Conservation (phyloP, 306 rosid species). For the Glycine tomentella region DNA sequence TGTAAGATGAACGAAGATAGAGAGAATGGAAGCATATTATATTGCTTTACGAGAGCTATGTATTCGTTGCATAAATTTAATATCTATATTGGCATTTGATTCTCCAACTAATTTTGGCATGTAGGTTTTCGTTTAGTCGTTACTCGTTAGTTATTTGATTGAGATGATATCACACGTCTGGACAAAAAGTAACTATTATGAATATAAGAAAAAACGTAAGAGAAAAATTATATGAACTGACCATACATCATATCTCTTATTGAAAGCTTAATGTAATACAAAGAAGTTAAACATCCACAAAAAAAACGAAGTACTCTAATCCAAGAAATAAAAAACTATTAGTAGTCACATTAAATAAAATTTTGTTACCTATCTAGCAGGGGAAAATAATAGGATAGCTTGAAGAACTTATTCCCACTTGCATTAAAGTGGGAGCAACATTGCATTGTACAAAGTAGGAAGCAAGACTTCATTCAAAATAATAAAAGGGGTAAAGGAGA, state of each 20-base stretch:
- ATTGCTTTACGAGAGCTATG: background rate
- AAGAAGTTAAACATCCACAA: background rate
- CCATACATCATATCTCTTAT: background rate
- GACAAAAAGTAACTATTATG: conserved; percentile 15
- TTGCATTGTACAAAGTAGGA: conserved; percentile 45
- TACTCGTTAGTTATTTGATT: background rate
- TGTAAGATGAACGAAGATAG: background rate
- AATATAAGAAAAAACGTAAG: background rate
- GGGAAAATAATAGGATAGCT: background rate
- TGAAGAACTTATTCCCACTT: conserved; percentile 39
- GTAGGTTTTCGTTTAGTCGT: conserved; percentile 24
- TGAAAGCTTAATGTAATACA: background rate
- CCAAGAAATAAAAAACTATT: background rate
- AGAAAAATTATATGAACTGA: background rate
- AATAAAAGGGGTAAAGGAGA: conserved; percentile 44
- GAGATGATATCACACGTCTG: conserved; percentile 9
- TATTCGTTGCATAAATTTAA: background rate
- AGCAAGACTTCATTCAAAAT: conserved; percentile 34
- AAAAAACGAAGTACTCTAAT: background rate
- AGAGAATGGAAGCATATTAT: background rate
- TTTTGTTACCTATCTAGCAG: conserved; percentile 8
- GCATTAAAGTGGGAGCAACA: conserved; percentile 67
- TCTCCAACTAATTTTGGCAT: conserved; percentile 26
- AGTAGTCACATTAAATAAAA: background rate
- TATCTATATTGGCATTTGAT: background rate